Percentiles rank a stretch among this genome's conserved stretches.
phyloP scores from a whole-genome alignment of 1,139 yeast species.

The Taphrina communis region DNA sequence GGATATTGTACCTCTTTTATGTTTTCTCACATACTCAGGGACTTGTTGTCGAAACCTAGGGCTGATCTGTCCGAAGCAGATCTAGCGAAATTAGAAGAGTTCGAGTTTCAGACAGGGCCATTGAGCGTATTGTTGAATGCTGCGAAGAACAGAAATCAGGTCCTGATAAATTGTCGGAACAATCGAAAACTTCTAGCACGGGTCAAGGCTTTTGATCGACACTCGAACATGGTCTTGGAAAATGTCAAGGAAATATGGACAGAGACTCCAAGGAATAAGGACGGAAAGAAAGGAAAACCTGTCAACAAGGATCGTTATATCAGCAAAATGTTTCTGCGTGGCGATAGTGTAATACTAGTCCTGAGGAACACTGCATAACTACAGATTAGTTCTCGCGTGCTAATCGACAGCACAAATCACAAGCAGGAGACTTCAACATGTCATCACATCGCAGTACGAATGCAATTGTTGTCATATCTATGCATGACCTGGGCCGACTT shows the following conservation, averaged over 20 bases:
- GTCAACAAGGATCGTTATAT: slow-evolving; percentile 83
- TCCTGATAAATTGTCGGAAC: slow-evolving; percentile 87
- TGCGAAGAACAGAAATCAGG: slow-evolving; percentile 72
- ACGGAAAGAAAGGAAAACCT: slow-evolving; percentile 73
- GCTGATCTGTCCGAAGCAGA: slow-evolving; percentile 82
- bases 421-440: too few relatives aligned
- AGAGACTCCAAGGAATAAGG: slow-evolving; percentile 66
- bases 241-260: slow-evolving; percentile 93
- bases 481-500: too few relatives aligned
- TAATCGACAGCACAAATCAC: too few relatives aligned
- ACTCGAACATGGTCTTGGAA: slow-evolving; percentile 88
- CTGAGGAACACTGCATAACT: slow-evolving; percentile 56
- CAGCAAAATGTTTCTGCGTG: slow-evolving; percentile 87
- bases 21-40: slow-evolving; percentile 54
- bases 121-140: slow-evolving; percentile 83
- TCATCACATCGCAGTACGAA: too few relatives aligned
- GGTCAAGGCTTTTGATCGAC: slow-evolving; percentile 94
- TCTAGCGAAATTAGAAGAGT: slow-evolving; percentile 81
- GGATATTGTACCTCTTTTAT: not conserved
- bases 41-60: slow-evolving; percentile 70
- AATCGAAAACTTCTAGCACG: slow-evolving; percentile 88
- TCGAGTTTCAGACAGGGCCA: slow-evolving; percentile 90
- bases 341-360: slow-evolving; percentile 90
- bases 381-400: not conserved
- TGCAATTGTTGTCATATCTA: too few relatives aligned